These are phyloP conservation scores for Pelargonium nanum DNA, from an alignment of 345 rosid genomes.

Conservation along the genomic window DNA sequence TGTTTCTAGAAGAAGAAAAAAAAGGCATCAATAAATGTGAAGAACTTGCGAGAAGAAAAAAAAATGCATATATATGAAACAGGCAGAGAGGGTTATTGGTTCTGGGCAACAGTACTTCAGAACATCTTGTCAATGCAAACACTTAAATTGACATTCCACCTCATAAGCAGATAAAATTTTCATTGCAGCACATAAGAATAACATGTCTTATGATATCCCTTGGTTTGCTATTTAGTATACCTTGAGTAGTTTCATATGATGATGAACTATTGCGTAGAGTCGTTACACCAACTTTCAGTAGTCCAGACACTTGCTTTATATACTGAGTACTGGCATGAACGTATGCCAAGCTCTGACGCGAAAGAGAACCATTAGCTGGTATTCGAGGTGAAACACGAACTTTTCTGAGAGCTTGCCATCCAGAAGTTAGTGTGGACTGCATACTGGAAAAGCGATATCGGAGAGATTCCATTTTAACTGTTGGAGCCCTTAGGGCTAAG, in stretches of 20 bases:
- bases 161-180: background rate
- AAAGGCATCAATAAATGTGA: background rate
- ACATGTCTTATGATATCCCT: too few relatives aligned
- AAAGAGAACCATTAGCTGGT: constrained; percentile 61
- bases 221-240: constrained; percentile 31
- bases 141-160: background rate
- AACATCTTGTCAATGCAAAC: background rate
- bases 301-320: constrained; percentile 89
- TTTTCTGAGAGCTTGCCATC: constrained; percentile 68
- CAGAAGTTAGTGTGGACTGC: constrained; percentile 43
- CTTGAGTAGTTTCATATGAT: constrained; percentile 82
- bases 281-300: constrained; percentile 78
- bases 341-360: constrained; percentile 85
- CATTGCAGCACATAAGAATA: background rate
- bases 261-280: constrained; percentile 84
- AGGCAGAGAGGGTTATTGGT: background rate
- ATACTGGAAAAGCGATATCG: constrained; percentile 51
- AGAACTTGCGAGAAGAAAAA: background rate
- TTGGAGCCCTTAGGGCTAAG: constrained; percentile 51
- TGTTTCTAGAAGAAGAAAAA: constrained; percentile 44
- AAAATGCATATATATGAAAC: background rate
- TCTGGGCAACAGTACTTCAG: too few relatives aligned
- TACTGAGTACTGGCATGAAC: constrained; percentile 89
- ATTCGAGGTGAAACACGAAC: constrained; percentile 47
- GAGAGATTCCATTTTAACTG: constrained; percentile 50